Percentiles rank a stretch among this genome's conserved stretches.
These are phyloP conservation scores for Mycena capillaripes DNA, from an alignment of 768 basidiomycete genomes.

Conservation along the genomic window DNA sequence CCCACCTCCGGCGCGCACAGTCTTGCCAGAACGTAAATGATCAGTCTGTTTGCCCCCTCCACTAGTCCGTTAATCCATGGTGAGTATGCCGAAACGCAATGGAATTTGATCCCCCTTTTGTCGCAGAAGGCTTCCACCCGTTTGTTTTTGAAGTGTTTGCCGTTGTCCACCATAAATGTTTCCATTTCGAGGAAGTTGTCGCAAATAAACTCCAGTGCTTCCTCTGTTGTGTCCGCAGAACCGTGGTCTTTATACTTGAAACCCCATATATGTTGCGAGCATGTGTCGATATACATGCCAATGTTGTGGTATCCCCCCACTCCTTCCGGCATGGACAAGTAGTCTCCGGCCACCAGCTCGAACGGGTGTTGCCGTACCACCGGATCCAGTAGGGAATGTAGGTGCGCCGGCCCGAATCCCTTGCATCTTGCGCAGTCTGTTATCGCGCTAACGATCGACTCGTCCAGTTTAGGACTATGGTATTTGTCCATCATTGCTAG, in stretches of 20 bases:
- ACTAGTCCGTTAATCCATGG: conserved; percentile 47
- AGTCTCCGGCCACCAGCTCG: conserved; percentile 36
- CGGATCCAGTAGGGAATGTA: conserved; percentile 38
- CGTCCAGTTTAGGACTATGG: neutral
- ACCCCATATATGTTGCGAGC: conserved; percentile 39
- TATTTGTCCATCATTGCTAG: neutral
- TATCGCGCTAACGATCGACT: neutral
- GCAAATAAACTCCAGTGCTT: conserved; percentile 34
- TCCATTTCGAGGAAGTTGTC: conserved; percentile 21
- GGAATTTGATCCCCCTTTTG: conserved; percentile 19
- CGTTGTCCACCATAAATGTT: conserved; percentile 42
- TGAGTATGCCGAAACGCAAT: conserved; percentile 38
- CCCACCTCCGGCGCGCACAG: conserved; percentile 40
- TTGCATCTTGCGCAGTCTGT: conserved; percentile 43
- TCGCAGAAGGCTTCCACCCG: conserved; percentile 35
- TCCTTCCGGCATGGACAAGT: conserved; percentile 42
- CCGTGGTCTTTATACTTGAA: conserved; percentile 32
- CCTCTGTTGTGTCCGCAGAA: conserved; percentile 6
- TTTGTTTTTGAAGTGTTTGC: conserved; percentile 40
- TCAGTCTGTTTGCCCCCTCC: conserved; percentile 42
- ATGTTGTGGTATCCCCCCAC: conserved; percentile 39
- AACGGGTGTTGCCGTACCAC: neutral
- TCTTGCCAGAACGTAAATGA: conserved; percentile 36
- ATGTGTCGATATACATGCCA: conserved; percentile 37
- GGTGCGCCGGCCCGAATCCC: conserved; percentile 38